phyloP scores from a whole-genome alignment of 2,329 filamentous ascomycete species.

The Pseudogymnoascus sp. region DNA sequence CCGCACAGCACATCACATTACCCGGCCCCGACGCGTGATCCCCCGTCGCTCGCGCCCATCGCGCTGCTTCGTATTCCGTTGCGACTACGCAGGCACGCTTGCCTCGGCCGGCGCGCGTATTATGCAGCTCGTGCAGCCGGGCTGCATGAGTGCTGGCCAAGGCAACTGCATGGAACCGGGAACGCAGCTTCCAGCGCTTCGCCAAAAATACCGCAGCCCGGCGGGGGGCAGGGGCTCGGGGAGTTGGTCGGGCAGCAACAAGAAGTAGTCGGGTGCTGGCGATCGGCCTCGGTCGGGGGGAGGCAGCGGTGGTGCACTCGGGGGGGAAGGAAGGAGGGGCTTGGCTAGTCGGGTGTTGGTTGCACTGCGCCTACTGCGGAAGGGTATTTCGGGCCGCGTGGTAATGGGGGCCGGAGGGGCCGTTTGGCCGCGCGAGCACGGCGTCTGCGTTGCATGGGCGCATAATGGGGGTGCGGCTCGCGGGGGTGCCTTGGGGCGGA shows the following conservation, averaged over 20 bases:
- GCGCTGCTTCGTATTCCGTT: neutral
- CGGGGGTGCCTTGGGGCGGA: neutral
- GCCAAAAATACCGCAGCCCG: slow-evolving; percentile 2
- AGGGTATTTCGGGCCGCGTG: slow-evolving; percentile 2
- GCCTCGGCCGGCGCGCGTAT: neutral
- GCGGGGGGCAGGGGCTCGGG: neutral
- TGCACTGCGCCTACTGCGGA: neutral
- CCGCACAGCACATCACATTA: neutral
- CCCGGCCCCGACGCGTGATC: neutral
- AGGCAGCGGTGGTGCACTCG: neutral
- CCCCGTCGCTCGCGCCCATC: neutral
- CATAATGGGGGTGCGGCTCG: slow-evolving; percentile 1
- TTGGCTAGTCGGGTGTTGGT: neutral
- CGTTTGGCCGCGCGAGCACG: neutral
- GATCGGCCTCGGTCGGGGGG: slow-evolving; percentile 2
- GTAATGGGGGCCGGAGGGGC: neutral
- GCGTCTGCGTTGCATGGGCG: neutral
- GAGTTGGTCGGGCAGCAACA: slow-evolving; percentile 3
- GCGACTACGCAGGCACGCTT: neutral
- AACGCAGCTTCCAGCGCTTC: slow-evolving; percentile 3
- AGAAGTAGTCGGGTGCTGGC: neutral
- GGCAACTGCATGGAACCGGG: neutral
- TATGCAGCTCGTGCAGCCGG: neutral
- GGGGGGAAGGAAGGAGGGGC: neutral
- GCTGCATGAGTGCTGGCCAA: neutral